phyloP scores from a whole-genome alignment of 2,329 filamentous ascomycete genomes.

The Xylaria sp. region DNA sequence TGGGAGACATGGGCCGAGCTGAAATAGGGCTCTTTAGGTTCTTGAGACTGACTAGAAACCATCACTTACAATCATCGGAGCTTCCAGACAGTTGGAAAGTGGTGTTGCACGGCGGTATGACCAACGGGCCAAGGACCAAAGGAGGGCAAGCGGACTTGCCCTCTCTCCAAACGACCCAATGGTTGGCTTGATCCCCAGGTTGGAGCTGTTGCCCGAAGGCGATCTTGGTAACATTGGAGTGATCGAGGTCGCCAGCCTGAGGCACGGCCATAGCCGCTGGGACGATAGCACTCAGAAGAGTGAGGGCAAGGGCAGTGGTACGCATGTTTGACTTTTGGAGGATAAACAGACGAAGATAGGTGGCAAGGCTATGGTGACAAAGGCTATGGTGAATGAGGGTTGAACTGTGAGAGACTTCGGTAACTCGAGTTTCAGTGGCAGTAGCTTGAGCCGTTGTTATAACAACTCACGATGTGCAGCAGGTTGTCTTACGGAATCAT shows the following conservation, averaged over 20 bases:
- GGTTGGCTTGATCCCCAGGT: conserved; percentile 1
- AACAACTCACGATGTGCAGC: background rate
- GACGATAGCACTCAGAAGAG: background rate
- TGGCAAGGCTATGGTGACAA: background rate
- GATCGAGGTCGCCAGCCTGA: background rate
- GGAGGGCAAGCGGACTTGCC: conserved; percentile 11
- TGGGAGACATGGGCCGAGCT: background rate
- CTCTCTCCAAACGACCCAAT: conserved; percentile 26
- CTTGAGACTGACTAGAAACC: background rate
- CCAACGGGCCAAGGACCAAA: background rate
- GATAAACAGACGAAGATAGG: background rate
- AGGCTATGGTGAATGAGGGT: background rate
- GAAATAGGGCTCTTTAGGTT: background rate
- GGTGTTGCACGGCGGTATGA: background rate
- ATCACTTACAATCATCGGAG: background rate
- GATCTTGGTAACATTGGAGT: background rate
- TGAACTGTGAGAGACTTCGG: background rate
- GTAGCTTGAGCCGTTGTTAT: background rate
- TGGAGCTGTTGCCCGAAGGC: conserved; percentile 21
- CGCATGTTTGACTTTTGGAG: conserved; percentile 7
- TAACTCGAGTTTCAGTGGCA: background rate
- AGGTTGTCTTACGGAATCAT: background rate
- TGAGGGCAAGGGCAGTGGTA: background rate
- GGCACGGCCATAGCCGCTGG: conserved; percentile 3
- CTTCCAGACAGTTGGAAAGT: background rate